Evolutionary conservation across 108 stramenopile species (phyloP), one percentile per base, ranked within the genome.

Genomic region (Cyclostephanos invisitatus): DNA sequence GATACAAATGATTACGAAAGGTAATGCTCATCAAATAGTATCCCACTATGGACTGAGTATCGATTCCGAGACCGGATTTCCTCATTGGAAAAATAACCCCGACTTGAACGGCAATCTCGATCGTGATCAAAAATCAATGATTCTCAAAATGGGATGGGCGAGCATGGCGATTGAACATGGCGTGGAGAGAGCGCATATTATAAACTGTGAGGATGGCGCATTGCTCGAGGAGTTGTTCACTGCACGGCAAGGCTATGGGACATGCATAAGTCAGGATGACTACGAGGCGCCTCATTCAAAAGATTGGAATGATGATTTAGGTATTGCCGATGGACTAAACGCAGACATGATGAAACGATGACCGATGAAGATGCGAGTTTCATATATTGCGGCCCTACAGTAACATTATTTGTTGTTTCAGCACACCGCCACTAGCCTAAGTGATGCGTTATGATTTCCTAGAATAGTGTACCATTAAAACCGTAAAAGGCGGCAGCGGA

Each of bases 101-200:
- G 44, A 58, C 35, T 20, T 29, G 35, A 59, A 49, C 10, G 48
- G 46, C 49, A 62, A 38, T 48, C 46, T 67, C 3, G 56, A 50
- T 29, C 56, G 46, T 24, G 63, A 78, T 53, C 70, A 73, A 44
- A 72, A 68, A 38, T 70, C 77, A 7, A 59, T 82, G 62, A 56
- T 88, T 2, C 64, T 88, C 0, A 81, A 88, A 67, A 64, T 88
- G 64, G 85, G 81, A 70, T 88, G 87, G 87, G 79, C 85, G n/a
- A 67, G 75, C 21, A 77, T 73, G 70, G 85, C 87, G 9, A 48
- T 85, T 40, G 81, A 85, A 24, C 71, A 73, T 14, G 87, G 87
- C 24, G 87, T 88, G 21, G 83, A 81, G 38, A 72, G 85, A 62
- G 87, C 87, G n/a, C 87, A 88, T 66, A 83, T 88, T 7, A 72